A percentile compares a stretch with the other conserved stretches of the same genome.
Conservation (phyloP, 2,329 filamentous ascomycete genomes). For the Venturia pyrina region DNA sequence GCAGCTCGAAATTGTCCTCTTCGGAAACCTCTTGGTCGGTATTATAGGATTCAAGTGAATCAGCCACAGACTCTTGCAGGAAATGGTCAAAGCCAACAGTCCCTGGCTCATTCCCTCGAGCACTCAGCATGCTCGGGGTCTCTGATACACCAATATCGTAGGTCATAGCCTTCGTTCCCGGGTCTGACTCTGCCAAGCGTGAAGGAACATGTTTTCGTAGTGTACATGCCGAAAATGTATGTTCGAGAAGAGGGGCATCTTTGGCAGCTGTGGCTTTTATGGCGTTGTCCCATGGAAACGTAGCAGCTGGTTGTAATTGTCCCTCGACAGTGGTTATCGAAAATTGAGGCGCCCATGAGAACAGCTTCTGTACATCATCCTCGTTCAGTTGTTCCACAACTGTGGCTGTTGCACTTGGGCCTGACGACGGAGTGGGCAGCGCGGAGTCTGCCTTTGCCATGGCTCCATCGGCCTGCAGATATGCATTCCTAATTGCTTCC, state of each 20-base stretch:
- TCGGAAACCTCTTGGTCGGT: conserved; percentile 41
- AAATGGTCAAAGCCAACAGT: conserved; percentile 61
- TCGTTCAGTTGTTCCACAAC: conserved; percentile 8
- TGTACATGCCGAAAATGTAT: conserved; percentile 28
- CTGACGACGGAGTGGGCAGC: neutral
- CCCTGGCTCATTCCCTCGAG: conserved; percentile 61
- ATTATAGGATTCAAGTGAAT: conserved; percentile 42
- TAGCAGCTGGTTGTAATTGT: conserved; percentile 53
- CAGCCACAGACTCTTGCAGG: conserved; percentile 54
- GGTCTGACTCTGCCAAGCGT: conserved; percentile 15
- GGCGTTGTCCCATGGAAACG: conserved; percentile 57
- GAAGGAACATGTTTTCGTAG: conserved; percentile 18
- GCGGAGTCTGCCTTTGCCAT: neutral
- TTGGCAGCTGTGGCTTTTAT: conserved; percentile 52
- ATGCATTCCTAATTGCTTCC: neutral
- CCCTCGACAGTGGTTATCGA: conserved; percentile 51
- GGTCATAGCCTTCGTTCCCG: conserved; percentile 16
- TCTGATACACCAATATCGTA: conserved; percentile 34
- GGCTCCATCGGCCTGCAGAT: neutral
- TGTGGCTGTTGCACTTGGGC: neutral
- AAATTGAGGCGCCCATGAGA: conserved; percentile 67
- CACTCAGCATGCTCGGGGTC: conserved; percentile 61
- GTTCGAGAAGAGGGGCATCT: conserved; percentile 33
- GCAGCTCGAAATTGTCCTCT: conserved; percentile 32
- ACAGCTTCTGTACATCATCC: conserved; percentile 56